phyloP scores from a whole-genome alignment of 208 protist species.

The Leishmania guyanensis region DNA sequence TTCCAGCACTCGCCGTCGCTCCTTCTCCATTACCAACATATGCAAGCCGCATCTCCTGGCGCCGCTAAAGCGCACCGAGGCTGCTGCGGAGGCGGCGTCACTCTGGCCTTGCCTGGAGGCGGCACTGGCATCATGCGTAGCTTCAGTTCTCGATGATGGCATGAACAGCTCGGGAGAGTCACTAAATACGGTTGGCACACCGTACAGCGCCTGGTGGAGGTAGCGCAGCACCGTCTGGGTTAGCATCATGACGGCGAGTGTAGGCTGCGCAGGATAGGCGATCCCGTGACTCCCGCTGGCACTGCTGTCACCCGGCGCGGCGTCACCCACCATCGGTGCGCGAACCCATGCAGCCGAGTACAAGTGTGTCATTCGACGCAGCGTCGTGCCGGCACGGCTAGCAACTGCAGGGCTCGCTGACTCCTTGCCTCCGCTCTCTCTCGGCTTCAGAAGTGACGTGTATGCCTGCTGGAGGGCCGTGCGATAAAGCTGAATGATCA shows the following conservation, averaged over 20 bases:
- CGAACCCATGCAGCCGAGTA: constrained; percentile 15
- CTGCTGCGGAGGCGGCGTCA: background rate
- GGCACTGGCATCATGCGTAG: background rate
- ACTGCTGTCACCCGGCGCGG: background rate
- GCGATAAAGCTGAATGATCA: constrained; percentile 8
- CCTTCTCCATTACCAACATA: constrained; percentile 1
- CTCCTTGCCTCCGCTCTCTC: background rate
- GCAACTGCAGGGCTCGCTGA: background rate
- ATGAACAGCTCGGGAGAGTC: background rate
- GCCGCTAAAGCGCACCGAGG: background rate
- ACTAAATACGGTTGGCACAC: background rate
- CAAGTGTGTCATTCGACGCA: background rate
- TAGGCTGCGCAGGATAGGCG: constrained; percentile 23
- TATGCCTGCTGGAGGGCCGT: constrained; percentile 10
- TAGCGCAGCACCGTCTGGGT: constrained; percentile 10
- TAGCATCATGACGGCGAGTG: constrained; percentile 10
- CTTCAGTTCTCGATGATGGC: background rate
- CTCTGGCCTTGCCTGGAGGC: background rate
- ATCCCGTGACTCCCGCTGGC: background rate
- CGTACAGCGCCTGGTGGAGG: constrained; percentile 31
- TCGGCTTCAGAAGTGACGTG: background rate
- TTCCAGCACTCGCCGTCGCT: constrained; percentile 5
- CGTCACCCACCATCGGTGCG: background rate
- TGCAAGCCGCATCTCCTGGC: background rate
- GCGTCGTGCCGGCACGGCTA: background rate